Evolutionary conservation across 2,329 filamentous ascomycete genomes (phyloP), one percentile per base, ranked within the genome.

Genomic region (Botryotinia calthae): DNA sequence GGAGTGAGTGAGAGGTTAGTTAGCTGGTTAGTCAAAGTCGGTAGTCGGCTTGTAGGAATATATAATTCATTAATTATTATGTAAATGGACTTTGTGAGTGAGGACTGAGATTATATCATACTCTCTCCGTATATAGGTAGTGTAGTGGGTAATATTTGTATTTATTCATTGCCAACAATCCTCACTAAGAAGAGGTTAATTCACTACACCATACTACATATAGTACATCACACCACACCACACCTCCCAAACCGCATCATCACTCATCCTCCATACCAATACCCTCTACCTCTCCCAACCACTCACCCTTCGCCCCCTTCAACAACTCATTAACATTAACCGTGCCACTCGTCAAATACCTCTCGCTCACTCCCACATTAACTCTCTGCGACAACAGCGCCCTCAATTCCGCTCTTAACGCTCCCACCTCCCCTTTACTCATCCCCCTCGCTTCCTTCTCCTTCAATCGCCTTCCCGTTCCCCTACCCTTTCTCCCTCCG

Each of bases 291-390:
- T 78, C 77, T 14, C 80, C 80, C 8, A 81, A 70, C 70, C 81
- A 81, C 28, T 81, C 88, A 1, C 90, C 88, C 75, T 89, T 89
- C 56, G 85, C 87, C n/a, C 88, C 89, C 72, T 84, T 86, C 72
- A 91, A 78, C 79, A 97, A 81, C 77, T 93, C 86, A 69, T 91
- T 91, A 9, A 97, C 86, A 83, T 98, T 92, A n/a, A 97, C 88
- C n/a, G 88, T 85, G 0, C 94, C 93, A n/a, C 89, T 88, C 0
- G 94, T 93, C 74, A 98, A 85, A 82, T 98, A 98, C 79, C 87
- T 88, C 83, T 95, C 93, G 79, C 93, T 97, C 40, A 97, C 93
- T 10, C 95, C 95, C 25, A 94, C 86, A 79, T 98, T 98, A 72
- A 98, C 88, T 73, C 93, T 87, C 81, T 91, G 88, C 5, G 85